Conservation (phyloP, 1,139 yeast genomes). For the Candida sp. region DNA sequence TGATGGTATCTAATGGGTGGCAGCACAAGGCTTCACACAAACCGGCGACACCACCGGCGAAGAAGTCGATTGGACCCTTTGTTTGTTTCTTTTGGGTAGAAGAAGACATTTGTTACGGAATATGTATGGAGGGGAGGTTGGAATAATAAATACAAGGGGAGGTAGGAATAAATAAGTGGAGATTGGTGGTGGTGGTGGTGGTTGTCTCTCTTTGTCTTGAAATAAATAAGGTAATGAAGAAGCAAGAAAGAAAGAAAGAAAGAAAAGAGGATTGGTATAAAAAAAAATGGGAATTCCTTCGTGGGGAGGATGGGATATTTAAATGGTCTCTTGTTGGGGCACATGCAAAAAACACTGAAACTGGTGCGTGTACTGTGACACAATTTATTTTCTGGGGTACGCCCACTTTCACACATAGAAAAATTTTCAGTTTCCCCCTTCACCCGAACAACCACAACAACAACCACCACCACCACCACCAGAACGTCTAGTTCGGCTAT, state of each 20-base stretch:
- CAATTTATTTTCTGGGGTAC: neutral
- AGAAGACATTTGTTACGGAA: conserved; percentile 18
- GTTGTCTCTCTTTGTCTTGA: neutral
- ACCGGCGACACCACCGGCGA: conserved; percentile 99
- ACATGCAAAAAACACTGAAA: neutral
- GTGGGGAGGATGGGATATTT: neutral
- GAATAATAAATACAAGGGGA: conserved; percentile 8
- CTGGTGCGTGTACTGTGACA: neutral
- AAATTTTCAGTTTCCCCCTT: neutral
- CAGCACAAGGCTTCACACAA: conserved; percentile 95
- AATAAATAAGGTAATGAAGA: neutral
- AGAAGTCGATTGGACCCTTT: conserved; percentile 68
- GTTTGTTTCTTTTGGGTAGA: conserved; percentile 24
- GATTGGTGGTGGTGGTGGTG: too few species aligned
- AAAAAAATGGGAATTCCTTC: neutral
- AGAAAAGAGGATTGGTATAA: neutral
- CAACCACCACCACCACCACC: neutral
- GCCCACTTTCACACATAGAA: neutral
- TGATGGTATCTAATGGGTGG: conserved; percentile 94
- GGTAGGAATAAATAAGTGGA: too few species aligned
- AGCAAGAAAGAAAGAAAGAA: neutral
- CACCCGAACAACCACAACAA: neutral
- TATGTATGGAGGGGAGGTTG: neutral
- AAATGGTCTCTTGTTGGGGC: neutral
- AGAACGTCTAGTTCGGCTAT: too few species aligned